phyloP scores from a whole-genome alignment of 129 eudicot species.

The Scalesia atractyloides region DNA sequence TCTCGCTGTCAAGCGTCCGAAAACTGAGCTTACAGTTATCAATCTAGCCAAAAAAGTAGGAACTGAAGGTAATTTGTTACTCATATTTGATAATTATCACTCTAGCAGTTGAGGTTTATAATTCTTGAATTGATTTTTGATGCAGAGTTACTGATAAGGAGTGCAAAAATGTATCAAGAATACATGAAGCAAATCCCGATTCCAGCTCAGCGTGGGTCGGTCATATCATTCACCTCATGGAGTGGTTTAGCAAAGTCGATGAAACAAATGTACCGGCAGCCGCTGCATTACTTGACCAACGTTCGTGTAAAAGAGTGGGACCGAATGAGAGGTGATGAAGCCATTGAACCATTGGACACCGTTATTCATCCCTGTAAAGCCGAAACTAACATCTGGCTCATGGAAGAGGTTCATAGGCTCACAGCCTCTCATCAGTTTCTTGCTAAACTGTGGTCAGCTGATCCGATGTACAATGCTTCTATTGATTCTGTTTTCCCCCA shows the following conservation, averaged over 20 bases:
- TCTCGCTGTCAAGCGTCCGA: conserved; percentile 32
- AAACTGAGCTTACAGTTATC: conserved; percentile 21
- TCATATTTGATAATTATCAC: background rate
- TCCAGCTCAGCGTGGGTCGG: conserved; percentile 54
- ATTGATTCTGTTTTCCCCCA: conserved; percentile 56
- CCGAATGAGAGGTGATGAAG: conserved; percentile 42
- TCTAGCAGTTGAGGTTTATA: background rate
- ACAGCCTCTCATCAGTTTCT: conserved; percentile 55
- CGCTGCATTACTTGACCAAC: conserved; percentile 85
- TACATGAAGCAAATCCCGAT: conserved; percentile 68
- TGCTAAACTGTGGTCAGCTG: conserved; percentile 53
- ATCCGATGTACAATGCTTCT: conserved; percentile 52
- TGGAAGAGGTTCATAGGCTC: conserved; percentile 77
- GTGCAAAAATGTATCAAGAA: conserved; percentile 72
- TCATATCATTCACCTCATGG: conserved; percentile 74
- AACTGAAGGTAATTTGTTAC: conserved; percentile 47
- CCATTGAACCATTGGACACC: conserved; percentile 46
- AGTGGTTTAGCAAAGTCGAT: conserved; percentile 54
- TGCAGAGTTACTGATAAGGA: conserved; percentile 49
- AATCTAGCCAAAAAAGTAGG: conserved; percentile 40
- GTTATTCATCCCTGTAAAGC: conserved; percentile 72
- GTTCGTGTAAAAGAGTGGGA: conserved; percentile 63
- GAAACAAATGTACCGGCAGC: conserved; percentile 66
- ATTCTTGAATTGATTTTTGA: background rate
- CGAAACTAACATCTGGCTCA: conserved; percentile 75